Percentiles rank a stretch among this genome's conserved stretches.
Evolutionary conservation across 345 rosid species (phyloP).

Genomic region (Erysimum cheiranthoides): DNA sequence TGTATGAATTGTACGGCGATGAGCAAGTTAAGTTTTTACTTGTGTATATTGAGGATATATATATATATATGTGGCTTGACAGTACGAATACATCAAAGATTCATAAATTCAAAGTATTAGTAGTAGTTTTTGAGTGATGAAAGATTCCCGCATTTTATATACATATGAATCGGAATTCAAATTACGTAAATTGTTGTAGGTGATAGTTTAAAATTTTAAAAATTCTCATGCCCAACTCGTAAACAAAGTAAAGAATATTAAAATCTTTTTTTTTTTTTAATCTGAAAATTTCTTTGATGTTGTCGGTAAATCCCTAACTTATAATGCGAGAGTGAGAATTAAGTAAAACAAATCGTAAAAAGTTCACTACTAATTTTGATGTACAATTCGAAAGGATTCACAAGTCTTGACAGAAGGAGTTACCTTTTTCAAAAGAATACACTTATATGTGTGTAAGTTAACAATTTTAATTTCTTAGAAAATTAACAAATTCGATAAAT

Average conservation of each 20-base stretch:
- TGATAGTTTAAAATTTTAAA: neutral
- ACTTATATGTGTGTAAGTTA: conserved; percentile 13
- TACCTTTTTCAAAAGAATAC: neutral
- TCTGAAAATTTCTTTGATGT: neutral
- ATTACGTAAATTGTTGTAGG: neutral
- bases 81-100: no score
- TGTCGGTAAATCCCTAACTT: neutral
- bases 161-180: neutral
- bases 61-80: no score
- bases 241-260: neutral
- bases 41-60: no score
- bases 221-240: neutral
- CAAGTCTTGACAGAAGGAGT: neutral
- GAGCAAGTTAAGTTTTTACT: neutral
- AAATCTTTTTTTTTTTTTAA: no score
- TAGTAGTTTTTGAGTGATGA: no score
- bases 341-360: neutral
- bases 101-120: no score
- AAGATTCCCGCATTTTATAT: no score
- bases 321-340: neutral
- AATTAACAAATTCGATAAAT: neutral
- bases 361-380: neutral
- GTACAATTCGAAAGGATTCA: neutral
- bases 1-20: no score
- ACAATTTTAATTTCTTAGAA: neutral